A percentile compares a stretch with the other conserved stretches of the same genome.
Evolutionary conservation across 495 filamentous ascomycete genomes (phyloP).

Genomic region (Aspergillus bertholletiae): DNA sequence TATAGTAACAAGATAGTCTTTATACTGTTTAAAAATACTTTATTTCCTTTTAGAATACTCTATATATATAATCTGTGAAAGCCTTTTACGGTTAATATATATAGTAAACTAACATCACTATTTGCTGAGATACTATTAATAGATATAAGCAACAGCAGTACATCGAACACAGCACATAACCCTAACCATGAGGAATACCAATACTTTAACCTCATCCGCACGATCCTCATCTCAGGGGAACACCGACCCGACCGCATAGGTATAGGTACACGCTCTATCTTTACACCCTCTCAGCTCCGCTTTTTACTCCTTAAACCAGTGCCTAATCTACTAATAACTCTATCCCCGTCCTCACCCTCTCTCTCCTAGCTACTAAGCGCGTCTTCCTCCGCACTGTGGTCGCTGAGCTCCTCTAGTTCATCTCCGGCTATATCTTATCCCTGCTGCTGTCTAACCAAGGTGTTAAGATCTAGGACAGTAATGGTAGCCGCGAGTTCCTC

Average conservation of each 20-base stretch:
- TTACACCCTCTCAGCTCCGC: slow-evolving; percentile 79
- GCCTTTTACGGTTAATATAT: no score
- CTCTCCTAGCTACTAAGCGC: slow-evolving; percentile 93
- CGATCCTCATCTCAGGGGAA: slow-evolving; percentile 73
- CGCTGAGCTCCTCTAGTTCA: slow-evolving; percentile 95
- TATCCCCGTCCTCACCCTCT: slow-evolving; percentile 68
- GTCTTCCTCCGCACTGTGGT: slow-evolving; percentile 90
- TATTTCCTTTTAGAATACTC: no score
- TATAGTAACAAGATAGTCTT: no score
- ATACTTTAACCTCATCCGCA: slow-evolving; percentile 71
- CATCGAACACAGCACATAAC: slow-evolving; percentile 14
- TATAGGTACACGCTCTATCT: slow-evolving; percentile 86
- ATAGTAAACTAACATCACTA: no score
- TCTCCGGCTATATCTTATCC: slow-evolving; percentile 77
- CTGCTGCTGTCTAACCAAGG: slow-evolving; percentile 66
- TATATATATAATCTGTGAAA: no score
- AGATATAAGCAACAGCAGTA: slow-evolving; percentile 14
- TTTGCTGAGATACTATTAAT: slow-evolving; percentile 17
- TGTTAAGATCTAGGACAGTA: slow-evolving; percentile 98
- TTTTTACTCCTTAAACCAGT: slow-evolving; percentile 69
- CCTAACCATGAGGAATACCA: slow-evolving; percentile 66
- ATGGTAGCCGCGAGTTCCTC: slow-evolving; percentile 84
- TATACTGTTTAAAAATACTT: no score
- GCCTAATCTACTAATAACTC: slow-evolving; percentile 30
- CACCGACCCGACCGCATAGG: slow-evolving; percentile 85